Evolutionary conservation across 306 rosid species (phyloP), one percentile per base, ranked within the genome.

Genomic region (Elaeagnus macrophylla): DNA sequence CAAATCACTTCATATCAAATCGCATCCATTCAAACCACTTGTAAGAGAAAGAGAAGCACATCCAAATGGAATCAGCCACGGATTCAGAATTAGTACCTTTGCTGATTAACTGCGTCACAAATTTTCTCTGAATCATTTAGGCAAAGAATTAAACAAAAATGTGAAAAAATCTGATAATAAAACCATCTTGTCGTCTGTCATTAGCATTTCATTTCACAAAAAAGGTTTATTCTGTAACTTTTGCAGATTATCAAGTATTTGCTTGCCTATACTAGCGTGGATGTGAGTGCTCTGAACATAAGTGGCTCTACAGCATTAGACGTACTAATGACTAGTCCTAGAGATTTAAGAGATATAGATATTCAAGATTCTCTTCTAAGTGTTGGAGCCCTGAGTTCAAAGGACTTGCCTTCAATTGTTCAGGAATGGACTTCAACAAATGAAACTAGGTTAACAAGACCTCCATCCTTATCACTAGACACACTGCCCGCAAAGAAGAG

Each of bases 281-380:
- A 73, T 12, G 74, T 67, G 51, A 62, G 62, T 43, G 63, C 47
- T 3, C 53, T 62, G 57, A 73, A 59, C 37, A 9, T 53, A 25
- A 67, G 58, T 37, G 47, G 70, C 44, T 37, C 45, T 7, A 72
- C 72, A 10, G 68, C 77, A 3, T 42, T 66, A 8, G 77, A 66
- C 53, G 60, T 72, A 55, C 65, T 72, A 32, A 16, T 56, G 50
- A 62, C 54, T 35, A 68, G 73, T 49, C 67, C 62, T 16, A 47
- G 67, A 68, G 73, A 47, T 42, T 39, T 55, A 39, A 68, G 39
- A 39, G 73, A 61, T 7, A 54, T 61, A 32, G 67, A 68, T 46
- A 55, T 68, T 35, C 53, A 54, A 62, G 64, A 68, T 40, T 25
- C 35, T 2, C 70, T 70, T 9, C 46, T 40, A 57, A 41, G 16